phyloP scores from a whole-genome alignment of 163 green algal genomes.

The Coccomyxa subellipsoidea region DNA sequence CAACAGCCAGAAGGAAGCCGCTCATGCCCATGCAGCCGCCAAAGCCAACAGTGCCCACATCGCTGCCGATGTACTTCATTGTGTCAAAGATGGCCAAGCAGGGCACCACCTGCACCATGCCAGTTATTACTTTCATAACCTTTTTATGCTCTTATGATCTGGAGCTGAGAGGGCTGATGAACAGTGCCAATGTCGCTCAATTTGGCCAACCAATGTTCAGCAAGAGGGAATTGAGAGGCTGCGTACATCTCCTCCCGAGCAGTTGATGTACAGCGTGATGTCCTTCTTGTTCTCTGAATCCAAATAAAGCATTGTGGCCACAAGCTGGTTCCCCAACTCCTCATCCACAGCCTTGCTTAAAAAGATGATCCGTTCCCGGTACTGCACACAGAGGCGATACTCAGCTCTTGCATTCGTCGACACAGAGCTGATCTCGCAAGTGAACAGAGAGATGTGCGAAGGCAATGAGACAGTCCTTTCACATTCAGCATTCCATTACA shows the following conservation, averaged over 20 bases:
- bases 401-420: not conserved
- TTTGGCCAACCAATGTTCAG: not conserved
- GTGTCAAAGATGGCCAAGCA: conserved; percentile 96
- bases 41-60: conserved; percentile 93
- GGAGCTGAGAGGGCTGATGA: no score
- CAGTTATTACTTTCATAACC: no score
- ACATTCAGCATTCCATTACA: no score
- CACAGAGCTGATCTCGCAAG: no score
- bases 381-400: conserved; percentile 44
- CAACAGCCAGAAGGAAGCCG: conserved; percentile 93
- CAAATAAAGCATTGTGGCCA: conserved; percentile 96
- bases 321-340: conserved; percentile 86
- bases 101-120: conserved; percentile 72
- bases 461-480: not conserved
- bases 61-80: conserved; percentile 90
- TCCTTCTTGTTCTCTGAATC: conserved; percentile 94
- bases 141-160: no score
- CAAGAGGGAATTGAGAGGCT: not conserved
- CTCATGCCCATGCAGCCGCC: conserved; percentile 93
- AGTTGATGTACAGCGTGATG: conserved; percentile 97
- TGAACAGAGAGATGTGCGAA: no score
- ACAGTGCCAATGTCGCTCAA: not conserved
- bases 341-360: conserved; percentile 75
- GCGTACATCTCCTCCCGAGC: conserved; percentile 72
- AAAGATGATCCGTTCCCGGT: conserved; percentile 91